Conservation (phyloP, 2,329 filamentous ascomycete genomes). For the Alternaria sp. region DNA sequence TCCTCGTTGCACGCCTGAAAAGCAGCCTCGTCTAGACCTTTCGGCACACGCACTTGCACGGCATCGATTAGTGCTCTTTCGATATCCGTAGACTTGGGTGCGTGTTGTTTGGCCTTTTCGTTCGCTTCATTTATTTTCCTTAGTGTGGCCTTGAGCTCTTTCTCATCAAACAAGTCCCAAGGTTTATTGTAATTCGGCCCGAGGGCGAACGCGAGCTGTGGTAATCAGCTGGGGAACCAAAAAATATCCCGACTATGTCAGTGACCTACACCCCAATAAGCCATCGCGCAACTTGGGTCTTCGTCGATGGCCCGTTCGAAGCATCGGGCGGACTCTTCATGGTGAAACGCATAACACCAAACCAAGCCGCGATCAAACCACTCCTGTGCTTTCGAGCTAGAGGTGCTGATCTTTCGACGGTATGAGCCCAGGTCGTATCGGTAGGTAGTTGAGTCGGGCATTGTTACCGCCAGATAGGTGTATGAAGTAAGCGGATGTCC, state of each 20-base stretch:
- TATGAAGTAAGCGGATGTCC: neutral
- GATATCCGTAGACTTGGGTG: constrained; percentile 54
- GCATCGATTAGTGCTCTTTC: constrained; percentile 73
- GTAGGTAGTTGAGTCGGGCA: constrained; percentile 21
- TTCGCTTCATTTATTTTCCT: constrained; percentile 59
- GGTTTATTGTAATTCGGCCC: constrained; percentile 85
- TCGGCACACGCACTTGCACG: constrained; percentile 59
- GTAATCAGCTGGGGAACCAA: constrained; percentile 46
- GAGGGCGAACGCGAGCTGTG: constrained; percentile 67
- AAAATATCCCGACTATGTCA: neutral
- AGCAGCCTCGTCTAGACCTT: constrained; percentile 52
- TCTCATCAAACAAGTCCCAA: constrained; percentile 74
- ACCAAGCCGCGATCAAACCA: constrained; percentile 79
- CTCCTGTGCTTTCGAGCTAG: constrained; percentile 61
- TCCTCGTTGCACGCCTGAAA: constrained; percentile 64
- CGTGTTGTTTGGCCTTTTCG: constrained; percentile 54
- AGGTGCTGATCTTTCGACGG: constrained; percentile 64
- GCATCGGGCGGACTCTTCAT: constrained; percentile 73
- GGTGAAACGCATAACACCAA: constrained; percentile 81
- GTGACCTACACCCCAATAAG: constrained; percentile 68
- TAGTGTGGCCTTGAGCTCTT: constrained; percentile 65
- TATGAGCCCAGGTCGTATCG: constrained; percentile 68
- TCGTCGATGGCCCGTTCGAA: constrained; percentile 67
- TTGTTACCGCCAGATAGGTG: neutral
- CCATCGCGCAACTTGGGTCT: constrained; percentile 68